These are phyloP conservation scores for Trametes sanguinea DNA, from an alignment of 768 basidiomycete genomes.

Conservation along the genomic window DNA sequence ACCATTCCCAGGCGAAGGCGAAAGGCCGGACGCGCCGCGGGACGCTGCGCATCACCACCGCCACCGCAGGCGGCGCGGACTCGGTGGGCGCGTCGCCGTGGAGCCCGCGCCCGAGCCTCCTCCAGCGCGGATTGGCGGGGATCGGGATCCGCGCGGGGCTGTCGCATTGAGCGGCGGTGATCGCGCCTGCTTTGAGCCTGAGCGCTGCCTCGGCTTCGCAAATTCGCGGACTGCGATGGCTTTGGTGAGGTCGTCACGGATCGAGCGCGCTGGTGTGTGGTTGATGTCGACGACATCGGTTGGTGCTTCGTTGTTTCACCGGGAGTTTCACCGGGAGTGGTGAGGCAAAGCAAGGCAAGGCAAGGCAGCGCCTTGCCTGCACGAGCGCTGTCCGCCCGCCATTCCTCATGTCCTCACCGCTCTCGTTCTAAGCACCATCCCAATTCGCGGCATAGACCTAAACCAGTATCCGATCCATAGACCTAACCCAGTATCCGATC, in stretches of 20 bases:
- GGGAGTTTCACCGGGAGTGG: not conserved
- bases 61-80: not conserved
- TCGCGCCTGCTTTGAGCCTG: not conserved
- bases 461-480: too few relatives aligned
- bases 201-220: too few relatives aligned
- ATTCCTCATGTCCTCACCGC: not conserved
- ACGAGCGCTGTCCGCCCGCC: not conserved
- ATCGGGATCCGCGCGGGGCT: conserved; percentile 14
- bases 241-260: too few relatives aligned
- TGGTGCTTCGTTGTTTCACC: not conserved
- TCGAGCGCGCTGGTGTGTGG: too few relatives aligned
- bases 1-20: not conserved
- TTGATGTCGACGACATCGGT: too few relatives aligned
- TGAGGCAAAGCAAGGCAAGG: not conserved
- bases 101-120: conserved; percentile 3
- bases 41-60: conserved; percentile 14
- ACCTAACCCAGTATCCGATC: too few relatives aligned
- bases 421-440: not conserved
- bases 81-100: not conserved
- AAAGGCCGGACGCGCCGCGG: conserved; percentile 3
- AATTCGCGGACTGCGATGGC: too few relatives aligned
- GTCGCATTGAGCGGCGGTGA: not conserved
- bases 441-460: too few relatives aligned
- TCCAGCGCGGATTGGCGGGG: conserved; percentile 10
- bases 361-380: not conserved